Conservation (phyloP, 2,329 filamentous ascomycete genomes). For the Cladosporium sp. region DNA sequence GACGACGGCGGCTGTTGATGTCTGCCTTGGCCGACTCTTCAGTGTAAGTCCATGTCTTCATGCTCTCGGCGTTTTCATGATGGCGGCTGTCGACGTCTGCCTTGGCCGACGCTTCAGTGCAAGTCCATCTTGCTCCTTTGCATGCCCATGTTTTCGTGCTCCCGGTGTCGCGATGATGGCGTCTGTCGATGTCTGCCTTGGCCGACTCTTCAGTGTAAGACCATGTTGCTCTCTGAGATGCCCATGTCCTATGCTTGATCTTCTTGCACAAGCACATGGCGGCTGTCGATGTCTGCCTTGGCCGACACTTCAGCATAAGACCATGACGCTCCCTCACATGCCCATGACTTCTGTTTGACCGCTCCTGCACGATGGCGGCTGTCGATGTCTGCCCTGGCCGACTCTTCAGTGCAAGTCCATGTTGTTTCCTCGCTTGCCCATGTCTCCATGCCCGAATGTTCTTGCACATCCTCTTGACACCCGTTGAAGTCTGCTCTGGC, state of each 20-base stretch:
- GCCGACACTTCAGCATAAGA: neutral
- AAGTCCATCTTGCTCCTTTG: neutral
- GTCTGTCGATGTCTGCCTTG: no score
- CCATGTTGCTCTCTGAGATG: neutral
- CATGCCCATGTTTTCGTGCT: neutral
- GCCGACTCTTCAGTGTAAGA: neutral
- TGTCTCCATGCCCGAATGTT: neutral
- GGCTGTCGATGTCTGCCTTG: no score
- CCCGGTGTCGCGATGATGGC: no score
- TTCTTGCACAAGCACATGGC: neutral
- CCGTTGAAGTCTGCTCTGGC: neutral
- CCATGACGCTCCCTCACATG: neutral
- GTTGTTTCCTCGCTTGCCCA: neutral
- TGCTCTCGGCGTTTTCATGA: neutral
- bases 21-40: neutral
- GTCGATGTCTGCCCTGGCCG: neutral
- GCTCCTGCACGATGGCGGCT: neutral
- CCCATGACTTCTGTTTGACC: neutral
- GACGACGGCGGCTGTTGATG: no score
- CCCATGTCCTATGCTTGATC: neutral
- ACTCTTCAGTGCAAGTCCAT: neutral
- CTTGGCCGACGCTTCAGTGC: neutral
- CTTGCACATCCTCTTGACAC: no score
- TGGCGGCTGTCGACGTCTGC: neutral
- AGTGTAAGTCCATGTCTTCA: neutral